Evolutionary conservation across 148 eudicot species (phyloP), one percentile per base, ranked within the genome.

Genomic region (Mesembryanthemum crystallinum): DNA sequence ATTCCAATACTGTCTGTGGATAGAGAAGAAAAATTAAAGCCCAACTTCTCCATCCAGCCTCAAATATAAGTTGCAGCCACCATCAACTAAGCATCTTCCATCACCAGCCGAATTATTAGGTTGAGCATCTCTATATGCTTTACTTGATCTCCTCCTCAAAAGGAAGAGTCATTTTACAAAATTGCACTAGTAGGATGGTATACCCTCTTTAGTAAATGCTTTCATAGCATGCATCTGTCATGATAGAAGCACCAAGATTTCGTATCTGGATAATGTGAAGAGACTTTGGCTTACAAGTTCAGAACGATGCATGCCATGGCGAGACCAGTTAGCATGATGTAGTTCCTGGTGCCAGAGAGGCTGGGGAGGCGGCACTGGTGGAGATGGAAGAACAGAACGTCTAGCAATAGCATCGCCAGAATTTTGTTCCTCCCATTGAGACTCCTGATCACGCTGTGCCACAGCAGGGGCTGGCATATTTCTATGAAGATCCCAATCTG

Each of bases 291-390:
- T 83, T 82, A 91, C 97, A 77, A 89, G 87, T 79, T 91, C 97
- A 43, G 93, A 89, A 32, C 92, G 97, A 79, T 89, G 96, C 81
- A 89, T 80, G 82, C 84, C 83, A 79, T 87, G 96, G 71, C 98
- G 96, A 76, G 94, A 76, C 99, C 96, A 95, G 55, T 85, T 88
- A 63, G 94, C 78, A 72, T 92, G 92, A 81, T 89, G 92, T 74
- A 91, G 78, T 81, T 79, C 87, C 76, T 87, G 96, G 68, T 89
- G 98, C 94, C 98, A 89, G 60, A 87, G 82, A 39, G 97, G 99
- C 82, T 90, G 99, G 12, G 99, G 94, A 5, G 99, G 97, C 20
- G 99, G 94, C 80, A 87, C 93, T 39, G 97, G 97, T 68, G 99
- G 97, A 81, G 96, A 82, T 77, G 96, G 92, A 76, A 82, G 86